Conservation (phyloP, 2,329 filamentous ascomycete genomes). For the Neoarthrinium moseri region DNA sequence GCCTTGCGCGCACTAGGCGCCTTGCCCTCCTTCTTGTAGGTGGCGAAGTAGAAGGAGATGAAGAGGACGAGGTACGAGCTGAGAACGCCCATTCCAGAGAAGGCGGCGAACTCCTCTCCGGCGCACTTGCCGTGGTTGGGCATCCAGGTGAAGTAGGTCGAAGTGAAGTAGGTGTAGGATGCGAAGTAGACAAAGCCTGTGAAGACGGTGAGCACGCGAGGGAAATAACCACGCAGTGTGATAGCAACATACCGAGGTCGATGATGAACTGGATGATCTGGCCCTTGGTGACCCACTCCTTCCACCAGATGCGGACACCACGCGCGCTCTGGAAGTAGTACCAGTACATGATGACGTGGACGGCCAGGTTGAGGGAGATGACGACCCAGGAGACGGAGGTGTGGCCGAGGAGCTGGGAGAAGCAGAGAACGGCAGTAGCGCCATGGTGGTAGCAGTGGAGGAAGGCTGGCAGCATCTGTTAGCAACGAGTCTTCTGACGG, state of each 20-base stretch:
- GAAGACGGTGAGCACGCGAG: constrained; percentile 17
- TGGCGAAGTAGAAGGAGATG: constrained; percentile 98
- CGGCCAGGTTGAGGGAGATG: constrained; percentile 87
- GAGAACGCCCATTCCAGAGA: constrained; percentile 87
- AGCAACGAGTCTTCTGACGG: not conserved
- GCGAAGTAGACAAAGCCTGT: constrained; percentile 96
- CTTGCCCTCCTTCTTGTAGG: constrained; percentile 87
- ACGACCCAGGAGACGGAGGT: constrained; percentile 94
- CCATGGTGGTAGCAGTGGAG: constrained; percentile 99
- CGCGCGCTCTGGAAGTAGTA: constrained; percentile 99
- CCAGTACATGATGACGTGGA: constrained; percentile 99
- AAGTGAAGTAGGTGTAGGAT: constrained; percentile 97
- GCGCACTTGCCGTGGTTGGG: constrained; percentile 85
- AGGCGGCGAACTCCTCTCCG: constrained; percentile 94
- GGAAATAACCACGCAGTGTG: not conserved
- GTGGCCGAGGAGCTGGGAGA: constrained; percentile 90
- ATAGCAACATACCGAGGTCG: constrained; percentile 72
- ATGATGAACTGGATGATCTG: constrained; percentile 98
- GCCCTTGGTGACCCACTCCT: constrained; percentile 98
- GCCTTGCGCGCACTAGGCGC: constrained; percentile 77
- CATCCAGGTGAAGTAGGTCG: constrained; percentile 81
- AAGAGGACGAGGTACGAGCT: constrained; percentile 96
- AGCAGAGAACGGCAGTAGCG: constrained; percentile 94
- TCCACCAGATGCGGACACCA: constrained; percentile 97
- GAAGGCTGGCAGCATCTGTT: constrained; percentile 60